Evolutionary conservation across 2,329 filamentous ascomycete species (phyloP).

Genomic region (Incumbomyces delicatus): DNA sequence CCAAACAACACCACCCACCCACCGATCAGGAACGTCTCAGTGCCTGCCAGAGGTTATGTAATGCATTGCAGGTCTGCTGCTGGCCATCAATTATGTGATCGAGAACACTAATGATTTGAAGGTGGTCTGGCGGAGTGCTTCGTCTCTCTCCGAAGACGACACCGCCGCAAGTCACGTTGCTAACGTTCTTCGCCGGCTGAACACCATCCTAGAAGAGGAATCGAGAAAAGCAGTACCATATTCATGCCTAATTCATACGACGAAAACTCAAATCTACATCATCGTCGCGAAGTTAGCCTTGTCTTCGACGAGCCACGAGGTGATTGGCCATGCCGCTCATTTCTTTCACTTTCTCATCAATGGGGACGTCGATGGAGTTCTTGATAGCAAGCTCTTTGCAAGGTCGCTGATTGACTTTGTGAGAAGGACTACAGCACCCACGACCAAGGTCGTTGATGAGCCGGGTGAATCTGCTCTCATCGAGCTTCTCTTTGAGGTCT

Average conservation of each 20-base stretch:
- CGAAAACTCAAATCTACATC: conserved; percentile 78
- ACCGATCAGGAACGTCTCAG: conserved; percentile 51
- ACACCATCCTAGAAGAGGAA: conserved; percentile 72
- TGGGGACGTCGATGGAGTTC: conserved; percentile 90
- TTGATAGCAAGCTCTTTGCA: conserved; percentile 78
- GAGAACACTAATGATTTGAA: conserved; percentile 22
- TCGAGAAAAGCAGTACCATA: conserved; percentile 79
- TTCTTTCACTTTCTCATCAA: conserved; percentile 90
- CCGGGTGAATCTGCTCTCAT: conserved; percentile 84
- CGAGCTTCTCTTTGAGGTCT: conserved; percentile 89
- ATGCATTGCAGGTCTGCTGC: conserved; percentile 43
- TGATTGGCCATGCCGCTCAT: conserved; percentile 73
- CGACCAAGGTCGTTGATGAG: conserved; percentile 53
- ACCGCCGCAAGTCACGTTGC: conserved; percentile 42
- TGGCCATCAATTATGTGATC: not conserved
- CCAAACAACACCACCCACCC: conserved; percentile 41
- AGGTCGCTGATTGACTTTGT: conserved; percentile 79
- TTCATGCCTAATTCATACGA: conserved; percentile 79
- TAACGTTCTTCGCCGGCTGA: conserved; percentile 46
- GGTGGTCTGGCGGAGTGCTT: conserved; percentile 52
- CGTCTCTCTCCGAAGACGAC: conserved; percentile 42
- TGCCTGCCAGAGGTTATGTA: conserved; percentile 53
- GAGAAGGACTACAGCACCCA: conserved; percentile 55
- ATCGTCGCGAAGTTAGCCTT: conserved; percentile 82
- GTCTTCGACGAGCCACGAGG: conserved; percentile 71